These are phyloP conservation scores for Pouteria glomerata DNA, from an alignment of 148 eudicot species.

Conservation along the genomic window DNA sequence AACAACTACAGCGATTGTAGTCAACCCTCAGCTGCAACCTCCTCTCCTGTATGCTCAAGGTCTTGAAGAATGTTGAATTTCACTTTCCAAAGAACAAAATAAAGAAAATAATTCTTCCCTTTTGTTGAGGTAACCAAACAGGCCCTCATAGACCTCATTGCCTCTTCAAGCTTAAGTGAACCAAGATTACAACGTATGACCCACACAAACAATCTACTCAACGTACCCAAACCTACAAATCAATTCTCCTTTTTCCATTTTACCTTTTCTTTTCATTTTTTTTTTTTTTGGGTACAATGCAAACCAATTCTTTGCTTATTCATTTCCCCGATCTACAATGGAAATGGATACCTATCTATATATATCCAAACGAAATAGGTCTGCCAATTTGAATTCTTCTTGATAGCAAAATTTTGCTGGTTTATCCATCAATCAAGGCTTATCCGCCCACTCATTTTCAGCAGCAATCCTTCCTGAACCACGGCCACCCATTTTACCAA, in stretches of 20 bases:
- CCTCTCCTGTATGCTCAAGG: no score
- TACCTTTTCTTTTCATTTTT: no score
- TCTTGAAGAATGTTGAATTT: constrained; percentile 21
- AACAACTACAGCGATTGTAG: no score
- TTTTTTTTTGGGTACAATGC: no score
- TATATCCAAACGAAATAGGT: constrained; percentile 14
- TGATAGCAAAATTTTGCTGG: neutral
- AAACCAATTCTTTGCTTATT: constrained; percentile 29
- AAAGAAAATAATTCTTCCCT: constrained; percentile 8
- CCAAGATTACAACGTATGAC: constrained; percentile 30
- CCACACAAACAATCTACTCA: constrained; percentile 31
- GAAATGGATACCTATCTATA: constrained; percentile 18
- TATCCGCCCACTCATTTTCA: constrained; percentile 58
- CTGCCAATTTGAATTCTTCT: constrained; percentile 10
- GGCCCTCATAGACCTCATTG: constrained; percentile 11
- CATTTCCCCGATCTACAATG: constrained; percentile 22
- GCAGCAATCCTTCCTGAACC: constrained; percentile 67
- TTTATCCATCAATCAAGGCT: constrained; percentile 46
- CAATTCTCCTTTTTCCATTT: no score
- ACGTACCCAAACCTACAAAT: constrained; percentile 34
- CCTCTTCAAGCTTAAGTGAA: constrained; percentile 38
- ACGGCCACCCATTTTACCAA: constrained; percentile 52
- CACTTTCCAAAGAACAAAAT: constrained; percentile 20
- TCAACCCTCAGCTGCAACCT: no score
- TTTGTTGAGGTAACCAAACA: constrained; percentile 23